A percentile compares a stretch with the other conserved stretches of the same genome.
These are phyloP conservation scores for Termitomyces sp. DNA, from an alignment of 768 basidiomycete species.

Conservation along the genomic window DNA sequence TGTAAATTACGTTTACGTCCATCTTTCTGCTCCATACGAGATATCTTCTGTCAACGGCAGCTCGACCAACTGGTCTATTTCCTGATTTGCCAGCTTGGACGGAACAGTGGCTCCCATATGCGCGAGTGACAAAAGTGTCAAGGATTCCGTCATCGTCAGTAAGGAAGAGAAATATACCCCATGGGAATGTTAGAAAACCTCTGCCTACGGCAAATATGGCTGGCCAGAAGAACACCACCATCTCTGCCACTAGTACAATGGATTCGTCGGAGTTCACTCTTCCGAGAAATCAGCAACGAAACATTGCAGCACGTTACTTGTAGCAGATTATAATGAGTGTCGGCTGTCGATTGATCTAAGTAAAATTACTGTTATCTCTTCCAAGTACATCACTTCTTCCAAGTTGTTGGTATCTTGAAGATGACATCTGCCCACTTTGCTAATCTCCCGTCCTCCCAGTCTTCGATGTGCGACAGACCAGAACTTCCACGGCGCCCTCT, in stretches of 20 bases:
- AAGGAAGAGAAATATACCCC: conserved; percentile 34
- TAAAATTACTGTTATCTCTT: conserved; percentile 2
- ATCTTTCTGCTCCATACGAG: conserved; percentile 43
- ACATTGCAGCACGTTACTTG: neutral
- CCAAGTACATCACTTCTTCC: conserved; percentile 43
- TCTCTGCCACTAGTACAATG: conserved; percentile 16
- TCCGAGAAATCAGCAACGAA: conserved; percentile 15
- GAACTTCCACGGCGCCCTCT: conserved; percentile 61
- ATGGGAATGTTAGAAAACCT: conserved; percentile 44
- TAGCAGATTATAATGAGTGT: neutral
- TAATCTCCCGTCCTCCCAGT: conserved; percentile 74
- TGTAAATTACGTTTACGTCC: conserved; percentile 25
- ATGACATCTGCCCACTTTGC: conserved; percentile 66
- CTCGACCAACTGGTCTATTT: conserved; percentile 46
- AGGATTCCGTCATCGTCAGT: conserved; percentile 29
- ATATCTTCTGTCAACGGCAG: conserved; percentile 47
- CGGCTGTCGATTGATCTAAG: neutral
- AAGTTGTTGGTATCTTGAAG: conserved; percentile 72
- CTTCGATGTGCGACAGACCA: conserved; percentile 68
- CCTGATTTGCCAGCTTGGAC: conserved; percentile 49
- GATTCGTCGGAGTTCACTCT: conserved; percentile 14
- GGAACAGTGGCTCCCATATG: conserved; percentile 32
- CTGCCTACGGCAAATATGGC: conserved; percentile 10
- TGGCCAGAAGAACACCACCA: conserved; percentile 33
- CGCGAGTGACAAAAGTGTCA: conserved; percentile 34